Evolutionary conservation across 495 filamentous ascomycete genomes (phyloP).

Genomic region (Clavariopsis aquatica): DNA sequence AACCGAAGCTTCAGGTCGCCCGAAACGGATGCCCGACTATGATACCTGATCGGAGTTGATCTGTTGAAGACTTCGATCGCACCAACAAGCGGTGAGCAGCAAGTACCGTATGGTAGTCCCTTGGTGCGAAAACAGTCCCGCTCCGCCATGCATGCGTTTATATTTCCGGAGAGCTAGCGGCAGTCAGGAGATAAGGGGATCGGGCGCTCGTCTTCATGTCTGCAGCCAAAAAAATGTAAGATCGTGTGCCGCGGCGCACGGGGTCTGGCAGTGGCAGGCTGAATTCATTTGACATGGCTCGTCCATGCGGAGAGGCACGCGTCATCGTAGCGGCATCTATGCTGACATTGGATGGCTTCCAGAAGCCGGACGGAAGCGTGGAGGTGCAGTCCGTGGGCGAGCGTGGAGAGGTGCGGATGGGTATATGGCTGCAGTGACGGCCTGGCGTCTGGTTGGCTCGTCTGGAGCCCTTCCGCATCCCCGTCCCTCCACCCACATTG

Average conservation of each 20-base stretch:
- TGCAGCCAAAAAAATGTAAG: neutral
- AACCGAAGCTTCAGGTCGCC: neutral
- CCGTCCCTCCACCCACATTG: conserved; percentile 4
- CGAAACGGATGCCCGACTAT: neutral
- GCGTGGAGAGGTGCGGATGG: neutral
- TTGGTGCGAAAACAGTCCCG: conserved; percentile 14
- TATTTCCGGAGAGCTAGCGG: conserved; percentile 5
- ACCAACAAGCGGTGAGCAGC: conserved; percentile 13
- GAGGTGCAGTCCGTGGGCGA: neutral
- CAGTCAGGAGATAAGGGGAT: conserved; percentile 5
- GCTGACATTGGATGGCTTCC: neutral
- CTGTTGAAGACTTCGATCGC: neutral
- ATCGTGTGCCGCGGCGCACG: conserved; percentile 7
- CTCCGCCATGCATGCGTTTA: conserved; percentile 13
- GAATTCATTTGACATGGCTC: neutral
- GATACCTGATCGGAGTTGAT: neutral
- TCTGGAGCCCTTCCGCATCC: neutral
- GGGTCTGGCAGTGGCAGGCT: conserved; percentile 12
- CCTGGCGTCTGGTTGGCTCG: conserved; percentile 5
- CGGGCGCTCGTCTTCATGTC: neutral
- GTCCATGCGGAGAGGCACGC: neutral
- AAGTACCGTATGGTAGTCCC: too few species aligned
- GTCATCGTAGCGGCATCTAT: neutral
- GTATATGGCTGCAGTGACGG: neutral
- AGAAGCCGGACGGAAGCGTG: conserved; percentile 13